A percentile compares a stretch with the other conserved stretches of the same genome.
phyloP scores from a whole-genome alignment of 305 asterid genomes.

The Fraxinus greggii region DNA sequence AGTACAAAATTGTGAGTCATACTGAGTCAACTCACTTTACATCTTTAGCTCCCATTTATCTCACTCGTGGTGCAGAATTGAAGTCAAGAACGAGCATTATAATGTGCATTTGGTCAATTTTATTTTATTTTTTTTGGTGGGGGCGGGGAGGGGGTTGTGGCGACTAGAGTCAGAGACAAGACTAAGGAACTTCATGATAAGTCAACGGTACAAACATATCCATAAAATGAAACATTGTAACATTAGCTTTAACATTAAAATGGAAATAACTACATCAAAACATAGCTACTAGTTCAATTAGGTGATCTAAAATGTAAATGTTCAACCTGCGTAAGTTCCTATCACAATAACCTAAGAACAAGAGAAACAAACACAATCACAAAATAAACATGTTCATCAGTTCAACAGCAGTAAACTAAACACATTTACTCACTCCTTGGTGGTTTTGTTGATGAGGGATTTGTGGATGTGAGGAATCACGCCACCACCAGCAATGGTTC shows the following conservation, averaged over 20 bases:
- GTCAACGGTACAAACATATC: not conserved
- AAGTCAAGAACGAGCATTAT: not conserved
- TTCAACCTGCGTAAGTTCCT: conserved; percentile 21
- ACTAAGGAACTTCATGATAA: not conserved
- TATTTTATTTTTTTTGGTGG: no score
- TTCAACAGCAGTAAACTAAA: not conserved
- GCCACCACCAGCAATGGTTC: not conserved
- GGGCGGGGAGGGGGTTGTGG: no score
- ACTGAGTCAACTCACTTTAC: not conserved
- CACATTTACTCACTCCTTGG: conserved; percentile 56
- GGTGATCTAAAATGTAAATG: conserved; percentile 11
- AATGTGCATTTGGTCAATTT: not conserved
- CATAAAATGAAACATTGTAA: not conserved
- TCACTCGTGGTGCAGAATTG: not conserved
- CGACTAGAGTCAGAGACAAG: not conserved
- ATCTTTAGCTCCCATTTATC: not conserved
- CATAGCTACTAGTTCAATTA: conserved; percentile 22
- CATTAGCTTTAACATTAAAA: conserved; percentile 18
- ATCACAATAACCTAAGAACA: conserved; percentile 23
- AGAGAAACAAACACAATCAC: conserved; percentile 18
- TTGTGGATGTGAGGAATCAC: conserved; percentile 79
- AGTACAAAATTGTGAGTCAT: not conserved
- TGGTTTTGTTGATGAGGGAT: conserved; percentile 93
- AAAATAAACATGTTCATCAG: conserved; percentile 14
- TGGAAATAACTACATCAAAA: conserved; percentile 24